Evolutionary conservation across 2,329 filamentous ascomycete species (phyloP).

Genomic region (Pseudogymnoascus sp.): DNA sequence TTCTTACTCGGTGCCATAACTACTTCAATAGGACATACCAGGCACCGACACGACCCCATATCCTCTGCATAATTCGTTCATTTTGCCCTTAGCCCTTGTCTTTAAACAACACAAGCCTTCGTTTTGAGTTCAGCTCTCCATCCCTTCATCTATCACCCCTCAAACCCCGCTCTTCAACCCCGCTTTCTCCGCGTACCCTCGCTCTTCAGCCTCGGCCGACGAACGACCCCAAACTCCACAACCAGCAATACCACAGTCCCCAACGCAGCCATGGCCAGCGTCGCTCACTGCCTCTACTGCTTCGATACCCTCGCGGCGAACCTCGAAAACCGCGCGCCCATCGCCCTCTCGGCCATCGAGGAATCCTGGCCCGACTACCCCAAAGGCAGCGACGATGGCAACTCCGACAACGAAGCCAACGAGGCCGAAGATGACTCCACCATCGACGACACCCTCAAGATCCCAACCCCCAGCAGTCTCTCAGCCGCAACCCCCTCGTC

Average conservation of each 20-base stretch:
- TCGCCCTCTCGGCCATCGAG: constrained; percentile 62
- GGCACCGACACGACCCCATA: background rate
- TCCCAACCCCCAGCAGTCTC: background rate
- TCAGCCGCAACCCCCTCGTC: constrained; percentile 8
- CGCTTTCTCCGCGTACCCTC: background rate
- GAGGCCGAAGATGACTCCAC: constrained; percentile 12
- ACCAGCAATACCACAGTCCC: background rate
- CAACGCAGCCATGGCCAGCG: constrained; percentile 60
- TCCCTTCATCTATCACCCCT: background rate
- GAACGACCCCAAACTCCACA: background rate
- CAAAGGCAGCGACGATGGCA: constrained; percentile 29
- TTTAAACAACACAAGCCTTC: background rate
- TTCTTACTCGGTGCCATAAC: background rate
- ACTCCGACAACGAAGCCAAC: constrained; percentile 33
- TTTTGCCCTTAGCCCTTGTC: background rate
- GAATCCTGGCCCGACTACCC: constrained; percentile 44
- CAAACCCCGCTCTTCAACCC: background rate
- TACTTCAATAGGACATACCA: background rate
- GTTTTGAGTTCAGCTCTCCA: background rate
- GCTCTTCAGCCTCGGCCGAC: background rate
- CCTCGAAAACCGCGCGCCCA: constrained; percentile 60
- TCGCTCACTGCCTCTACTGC: constrained; percentile 82
- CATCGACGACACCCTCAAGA: background rate
- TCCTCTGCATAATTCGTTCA: constrained; percentile 3
- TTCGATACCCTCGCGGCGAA: constrained; percentile 78